A percentile compares a stretch with the other conserved stretches of the same genome.
phyloP scores from a whole-genome alignment of 1,139 yeast genomes.

The Geotrichum reessii region DNA sequence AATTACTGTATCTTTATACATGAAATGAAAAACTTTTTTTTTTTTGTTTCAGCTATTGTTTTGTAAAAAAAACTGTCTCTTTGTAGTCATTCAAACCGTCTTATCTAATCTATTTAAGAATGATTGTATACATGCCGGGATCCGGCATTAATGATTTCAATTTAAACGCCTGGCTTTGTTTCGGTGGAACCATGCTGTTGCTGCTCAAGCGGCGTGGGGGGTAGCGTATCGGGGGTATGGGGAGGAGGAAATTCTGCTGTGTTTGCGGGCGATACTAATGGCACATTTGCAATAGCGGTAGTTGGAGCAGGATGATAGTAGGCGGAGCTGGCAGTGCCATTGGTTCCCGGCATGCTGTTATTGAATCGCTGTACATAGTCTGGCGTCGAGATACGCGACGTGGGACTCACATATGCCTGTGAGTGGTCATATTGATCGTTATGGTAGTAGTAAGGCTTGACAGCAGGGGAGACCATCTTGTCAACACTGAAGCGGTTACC shows the following conservation, averaged over 20 bases:
- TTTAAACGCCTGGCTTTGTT: neutral
- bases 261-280: constrained; percentile 12
- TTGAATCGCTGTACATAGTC: neutral
- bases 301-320: neutral
- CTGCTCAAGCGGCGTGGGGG: constrained; percentile 17
- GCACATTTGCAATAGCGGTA: constrained; percentile 13
- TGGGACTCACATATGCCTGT: constrained; percentile 1
- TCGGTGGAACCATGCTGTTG: neutral
- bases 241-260: neutral
- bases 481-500: constrained; percentile 26
- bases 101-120: neutral
- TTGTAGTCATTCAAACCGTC: neutral
- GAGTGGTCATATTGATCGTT: neutral
- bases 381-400: constrained; percentile 15
- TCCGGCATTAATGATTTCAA: neutral
- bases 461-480: constrained; percentile 5
- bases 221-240: constrained; percentile 7
- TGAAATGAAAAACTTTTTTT: neutral
- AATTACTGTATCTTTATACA: neutral
- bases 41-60: neutral
- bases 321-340: neutral
- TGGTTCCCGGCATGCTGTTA: neutral
- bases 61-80: neutral
- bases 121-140: neutral
- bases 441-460: neutral